Base-by-base conservation (phyloP, 1,139 yeast genomes). In the Pneumocystis murina region DNA sequence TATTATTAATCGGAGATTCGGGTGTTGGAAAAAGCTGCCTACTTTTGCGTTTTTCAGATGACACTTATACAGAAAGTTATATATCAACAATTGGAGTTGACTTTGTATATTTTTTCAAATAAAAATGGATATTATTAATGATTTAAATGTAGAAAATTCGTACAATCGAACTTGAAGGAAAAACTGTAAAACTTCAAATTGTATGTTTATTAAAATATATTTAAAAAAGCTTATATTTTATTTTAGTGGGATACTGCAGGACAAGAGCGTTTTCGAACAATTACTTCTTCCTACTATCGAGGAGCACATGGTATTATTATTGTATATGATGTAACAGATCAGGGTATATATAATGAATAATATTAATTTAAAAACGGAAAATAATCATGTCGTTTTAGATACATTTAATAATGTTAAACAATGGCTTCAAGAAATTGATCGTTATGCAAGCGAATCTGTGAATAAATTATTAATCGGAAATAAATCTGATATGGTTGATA, bases 221-320 rank as follows among this genome's bases (percentile, higher is more conserved):
- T 12, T 30, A 4, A 7, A 40, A 40, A n/a, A 12, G 17, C 62
- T 16, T 61, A 43, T 38, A 41, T 10, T 24, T 33, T 55, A 62
- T 41, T 62, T 30, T 62, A 72, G 74, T 92, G 98, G 98, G 98
- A 92, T 75, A 92, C 98, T 63, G 98, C 98, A 8, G 98, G 98
- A 59, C 98, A 92, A 78, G 98, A 92, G 76, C 82, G 98, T 71
- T 92, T 92, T 79, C 84, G 97, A 78, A 92, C 98, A 65, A 92
- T 92, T 78, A 94, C 98, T 12, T 88, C 97, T 16, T 89, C 97
- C 14, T 92, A 94, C 79, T 92, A 92, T 80, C 86, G 98, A 75
- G 98, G 98, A 64, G 97, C 98, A 33, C 97, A 91, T 73, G 98
- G 98, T 68, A 92, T 92, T 75, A 92, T 92, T 72, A 92, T 92